A percentile compares a stretch with the other conserved stretches of the same genome.
phyloP scores from a whole-genome alignment of 1,139 yeast species.

The Kodamaea fungicola region DNA sequence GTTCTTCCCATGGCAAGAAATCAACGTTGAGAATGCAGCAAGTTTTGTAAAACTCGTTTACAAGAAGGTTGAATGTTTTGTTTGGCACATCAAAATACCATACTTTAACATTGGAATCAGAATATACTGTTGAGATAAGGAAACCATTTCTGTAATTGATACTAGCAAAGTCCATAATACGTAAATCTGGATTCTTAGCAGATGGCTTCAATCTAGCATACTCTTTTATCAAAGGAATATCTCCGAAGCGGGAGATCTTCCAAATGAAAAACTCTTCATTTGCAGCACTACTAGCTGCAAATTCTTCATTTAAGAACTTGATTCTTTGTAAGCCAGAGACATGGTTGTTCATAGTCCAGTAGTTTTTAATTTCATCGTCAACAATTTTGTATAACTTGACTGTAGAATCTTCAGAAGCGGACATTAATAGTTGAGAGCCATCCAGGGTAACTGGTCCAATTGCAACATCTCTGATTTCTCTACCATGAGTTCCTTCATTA shows the following conservation, averaged over 20 bases:
- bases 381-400: slow-evolving; percentile 53
- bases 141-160: slow-evolving; percentile 39
- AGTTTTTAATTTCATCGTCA: slow-evolving; percentile 26
- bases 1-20: slow-evolving; percentile 32
- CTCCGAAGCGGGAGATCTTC: slow-evolving; percentile 45
- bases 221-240: slow-evolving; percentile 42
- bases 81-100: slow-evolving; percentile 49
- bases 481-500: slow-evolving; percentile 75
- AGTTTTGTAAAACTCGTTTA: slow-evolving; percentile 55
- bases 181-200: slow-evolving; percentile 66
- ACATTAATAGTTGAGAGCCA: slow-evolving; percentile 41
- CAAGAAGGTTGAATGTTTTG: slow-evolving; percentile 39
- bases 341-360: slow-evolving; percentile 73
- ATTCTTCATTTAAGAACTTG: slow-evolving; percentile 52
- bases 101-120: slow-evolving; percentile 73
- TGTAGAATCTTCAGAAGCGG: slow-evolving; percentile 90
- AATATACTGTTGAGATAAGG: slow-evolving; percentile 67
- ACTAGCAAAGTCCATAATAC: slow-evolving; percentile 81
- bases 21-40: slow-evolving; percentile 72
- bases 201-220: slow-evolving; percentile 46
- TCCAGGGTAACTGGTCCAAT: slow-evolving; percentile 28
- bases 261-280: slow-evolving; percentile 86
- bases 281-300: slow-evolving; percentile 68
- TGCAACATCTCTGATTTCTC: slow-evolving; percentile 75
- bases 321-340: slow-evolving; percentile 83